Percentiles rank a stretch among this genome's conserved stretches.
Conservation (phyloP, 306 rosid species). For the Rosa lucieae region DNA sequence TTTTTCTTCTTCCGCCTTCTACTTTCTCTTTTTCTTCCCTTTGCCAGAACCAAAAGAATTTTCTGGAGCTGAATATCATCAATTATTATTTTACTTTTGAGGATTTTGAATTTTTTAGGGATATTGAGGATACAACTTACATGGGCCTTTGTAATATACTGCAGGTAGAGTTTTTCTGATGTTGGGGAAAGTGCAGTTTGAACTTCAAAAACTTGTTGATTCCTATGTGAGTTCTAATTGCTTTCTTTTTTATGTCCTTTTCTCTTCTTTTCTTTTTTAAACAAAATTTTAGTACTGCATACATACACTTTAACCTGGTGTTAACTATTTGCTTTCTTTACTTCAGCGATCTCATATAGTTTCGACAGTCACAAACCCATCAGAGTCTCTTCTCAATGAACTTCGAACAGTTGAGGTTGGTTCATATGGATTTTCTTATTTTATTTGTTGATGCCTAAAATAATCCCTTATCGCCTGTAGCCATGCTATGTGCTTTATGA, state of each 20-base stretch:
- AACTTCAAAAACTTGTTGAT: constrained; percentile 84
- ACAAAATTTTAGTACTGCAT: constrained; percentile 3
- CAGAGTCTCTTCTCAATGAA: constrained; percentile 90
- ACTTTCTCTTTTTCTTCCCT: neutral
- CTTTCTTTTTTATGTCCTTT: constrained; percentile 15
- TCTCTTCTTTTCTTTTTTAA: constrained; percentile 6
- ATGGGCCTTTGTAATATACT: constrained; percentile 33
- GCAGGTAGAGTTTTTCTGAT: constrained; percentile 70
- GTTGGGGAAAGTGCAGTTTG: constrained; percentile 73
- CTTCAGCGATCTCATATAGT: constrained; percentile 75
- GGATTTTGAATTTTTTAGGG: neutral
- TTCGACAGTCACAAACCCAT: constrained; percentile 74
- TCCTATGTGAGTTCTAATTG: constrained; percentile 61
- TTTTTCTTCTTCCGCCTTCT: neutral
- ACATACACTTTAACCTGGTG: constrained; percentile 14
- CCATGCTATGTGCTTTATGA: neutral
- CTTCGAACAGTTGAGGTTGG: constrained; percentile 90
- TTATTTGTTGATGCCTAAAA: neutral
- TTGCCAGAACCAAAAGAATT: neutral
- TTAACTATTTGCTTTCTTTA: constrained; percentile 33
- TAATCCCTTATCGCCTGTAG: neutral
- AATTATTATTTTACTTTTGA: neutral
- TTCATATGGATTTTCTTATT: constrained; percentile 18
- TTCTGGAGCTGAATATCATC: neutral
- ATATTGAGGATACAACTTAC: constrained; percentile 33